These are phyloP conservation scores for Lichenothelia convexa DNA, from an alignment of 495 filamentous ascomycete species.

Conservation along the genomic window DNA sequence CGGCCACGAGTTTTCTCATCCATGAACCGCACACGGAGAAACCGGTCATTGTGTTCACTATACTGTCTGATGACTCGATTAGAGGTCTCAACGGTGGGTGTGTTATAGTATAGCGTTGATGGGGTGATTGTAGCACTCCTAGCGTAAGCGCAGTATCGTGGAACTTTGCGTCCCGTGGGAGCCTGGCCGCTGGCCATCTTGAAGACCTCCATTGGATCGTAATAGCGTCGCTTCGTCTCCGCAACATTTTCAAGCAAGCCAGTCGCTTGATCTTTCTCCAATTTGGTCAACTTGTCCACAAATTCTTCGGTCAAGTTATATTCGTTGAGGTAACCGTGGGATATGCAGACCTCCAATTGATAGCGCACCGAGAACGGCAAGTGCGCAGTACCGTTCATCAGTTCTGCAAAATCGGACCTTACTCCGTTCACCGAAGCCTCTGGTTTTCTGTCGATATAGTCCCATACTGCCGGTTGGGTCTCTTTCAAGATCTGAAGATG, in stretches of 20 bases:
- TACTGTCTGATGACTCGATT: slow-evolving; percentile 73
- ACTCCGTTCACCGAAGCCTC: background rate
- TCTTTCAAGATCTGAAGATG: background rate
- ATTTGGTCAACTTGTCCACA: slow-evolving; percentile 34
- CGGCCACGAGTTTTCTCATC: slow-evolving; percentile 55
- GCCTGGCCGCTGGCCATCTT: slow-evolving; percentile 26
- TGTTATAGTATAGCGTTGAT: slow-evolving; percentile 58
- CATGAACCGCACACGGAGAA: slow-evolving; percentile 79
- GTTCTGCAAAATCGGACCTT: slow-evolving; percentile 16
- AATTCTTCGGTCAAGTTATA: slow-evolving; percentile 51
- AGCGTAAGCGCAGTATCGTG: slow-evolving; percentile 52
- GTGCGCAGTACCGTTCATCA: slow-evolving; percentile 18
- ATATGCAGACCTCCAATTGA: slow-evolving; percentile 84
- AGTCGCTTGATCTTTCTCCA: slow-evolving; percentile 28
- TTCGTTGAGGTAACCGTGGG: slow-evolving; percentile 61
- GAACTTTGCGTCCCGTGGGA: slow-evolving; percentile 34
- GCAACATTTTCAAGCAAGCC: slow-evolving; percentile 45
- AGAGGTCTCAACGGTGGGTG: slow-evolving; percentile 64
- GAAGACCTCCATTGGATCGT: slow-evolving; percentile 63
- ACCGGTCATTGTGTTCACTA: slow-evolving; percentile 48
- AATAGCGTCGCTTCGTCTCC: slow-evolving; percentile 38
- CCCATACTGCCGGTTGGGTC: background rate
- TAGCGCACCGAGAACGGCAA: slow-evolving; percentile 65
- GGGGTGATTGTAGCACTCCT: slow-evolving; percentile 68
- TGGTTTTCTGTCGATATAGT: slow-evolving; percentile 16